Conservation (phyloP, 345 rosid species). For the Pelargonium nanum region DNA sequence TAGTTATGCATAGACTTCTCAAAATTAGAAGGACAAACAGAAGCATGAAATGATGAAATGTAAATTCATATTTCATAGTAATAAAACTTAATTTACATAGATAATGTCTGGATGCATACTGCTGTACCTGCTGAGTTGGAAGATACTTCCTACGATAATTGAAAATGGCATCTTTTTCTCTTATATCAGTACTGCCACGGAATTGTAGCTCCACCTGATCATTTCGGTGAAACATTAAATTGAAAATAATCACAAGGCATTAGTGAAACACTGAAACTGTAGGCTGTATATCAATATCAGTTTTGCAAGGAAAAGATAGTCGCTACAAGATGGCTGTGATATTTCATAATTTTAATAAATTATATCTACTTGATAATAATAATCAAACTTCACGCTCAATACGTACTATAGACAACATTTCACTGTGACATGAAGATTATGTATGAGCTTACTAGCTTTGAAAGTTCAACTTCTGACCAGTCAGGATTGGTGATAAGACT, state of each 20-base stretch:
- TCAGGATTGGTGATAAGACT: background rate
- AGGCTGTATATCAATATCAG: background rate
- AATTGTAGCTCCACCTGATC: slow-evolving; percentile 81
- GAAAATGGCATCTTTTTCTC: slow-evolving; percentile 69
- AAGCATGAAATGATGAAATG: slow-evolving; percentile 1
- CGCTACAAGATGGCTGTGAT: background rate
- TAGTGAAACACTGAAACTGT: no score
- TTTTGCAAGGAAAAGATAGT: background rate
- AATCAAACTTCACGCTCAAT: background rate
- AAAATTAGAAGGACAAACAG: slow-evolving; percentile 9
- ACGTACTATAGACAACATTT: background rate
- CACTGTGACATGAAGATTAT: background rate
- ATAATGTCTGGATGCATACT: slow-evolving; percentile 6
- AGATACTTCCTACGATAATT: slow-evolving; percentile 90
- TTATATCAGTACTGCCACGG: slow-evolving; percentile 45
- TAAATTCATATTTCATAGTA: background rate
- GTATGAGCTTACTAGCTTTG: background rate
- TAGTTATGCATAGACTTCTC: slow-evolving; percentile 10
- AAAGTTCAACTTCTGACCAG: background rate
- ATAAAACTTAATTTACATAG: background rate
- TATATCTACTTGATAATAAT: background rate
- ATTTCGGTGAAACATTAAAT: slow-evolving; percentile 1
- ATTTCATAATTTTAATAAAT: background rate
- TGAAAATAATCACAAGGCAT: background rate
- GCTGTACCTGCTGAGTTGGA: slow-evolving; percentile 86